Percentiles rank a stretch among this genome's conserved stretches.
These are phyloP conservation scores for Garcia nutans DNA, from an alignment of 345 rosid species.

Conservation along the genomic window DNA sequence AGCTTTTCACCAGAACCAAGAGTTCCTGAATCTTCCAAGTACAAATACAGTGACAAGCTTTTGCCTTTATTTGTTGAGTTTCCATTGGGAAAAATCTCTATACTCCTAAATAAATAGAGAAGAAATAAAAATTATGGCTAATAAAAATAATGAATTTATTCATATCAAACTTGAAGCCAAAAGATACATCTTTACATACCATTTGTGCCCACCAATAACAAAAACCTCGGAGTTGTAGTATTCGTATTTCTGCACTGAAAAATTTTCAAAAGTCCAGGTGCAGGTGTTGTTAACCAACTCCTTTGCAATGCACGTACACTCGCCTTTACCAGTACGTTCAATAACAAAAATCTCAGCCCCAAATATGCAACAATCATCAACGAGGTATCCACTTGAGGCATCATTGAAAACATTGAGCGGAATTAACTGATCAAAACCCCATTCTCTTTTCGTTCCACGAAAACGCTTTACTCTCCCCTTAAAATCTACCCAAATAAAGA, in stretches of 20 bases:
- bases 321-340: background rate
- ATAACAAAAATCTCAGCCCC: constrained; percentile 17
- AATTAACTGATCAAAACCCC: constrained; percentile 5
- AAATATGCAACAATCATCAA: constrained; percentile 19
- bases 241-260: background rate
- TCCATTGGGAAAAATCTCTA: background rate
- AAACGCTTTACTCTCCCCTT: background rate
- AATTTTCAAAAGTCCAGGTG: background rate
- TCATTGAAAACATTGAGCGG: background rate
- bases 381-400: background rate
- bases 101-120: background rate
- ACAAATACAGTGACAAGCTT: background rate
- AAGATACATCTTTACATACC: background rate
- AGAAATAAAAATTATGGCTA: background rate
- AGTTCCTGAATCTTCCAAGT: background rate
- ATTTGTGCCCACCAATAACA: background rate
- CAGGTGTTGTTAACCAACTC: background rate
- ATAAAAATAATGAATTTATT: background rate
- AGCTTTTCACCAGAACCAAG: background rate
- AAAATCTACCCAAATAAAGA: background rate
- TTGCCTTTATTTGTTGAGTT: background rate
- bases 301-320: background rate
- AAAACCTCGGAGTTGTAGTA: background rate
- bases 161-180: background rate
- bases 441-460: background rate